Evolutionary conservation across 768 basidiomycete genomes (phyloP).

Genomic region (Boletus rufocinnamomeus): DNA sequence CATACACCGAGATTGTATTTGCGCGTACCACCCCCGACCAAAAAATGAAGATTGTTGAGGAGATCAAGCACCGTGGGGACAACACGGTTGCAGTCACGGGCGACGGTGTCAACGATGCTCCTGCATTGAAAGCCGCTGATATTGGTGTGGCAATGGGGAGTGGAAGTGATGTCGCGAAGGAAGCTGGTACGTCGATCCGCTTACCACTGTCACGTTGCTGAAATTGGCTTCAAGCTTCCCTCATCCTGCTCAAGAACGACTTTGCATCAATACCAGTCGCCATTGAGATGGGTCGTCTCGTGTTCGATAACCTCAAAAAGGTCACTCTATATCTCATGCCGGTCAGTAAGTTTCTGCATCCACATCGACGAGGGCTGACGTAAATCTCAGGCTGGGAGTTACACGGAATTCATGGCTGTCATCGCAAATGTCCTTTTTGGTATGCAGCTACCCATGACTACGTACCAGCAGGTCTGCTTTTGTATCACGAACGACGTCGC

Average conservation of each 20-base stretch:
- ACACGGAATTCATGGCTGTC: constrained; percentile 60
- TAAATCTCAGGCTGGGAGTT: constrained; percentile 46
- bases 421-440: constrained; percentile 58
- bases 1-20: constrained; percentile 50
- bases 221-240: constrained; percentile 31
- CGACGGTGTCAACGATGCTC: constrained; percentile 58
- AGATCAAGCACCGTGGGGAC: constrained; percentile 48
- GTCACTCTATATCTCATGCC: constrained; percentile 46
- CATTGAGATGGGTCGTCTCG: constrained; percentile 58
- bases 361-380: neutral
- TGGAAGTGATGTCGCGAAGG: constrained; percentile 53
- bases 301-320: constrained; percentile 61
- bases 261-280: constrained; percentile 59
- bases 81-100: constrained; percentile 56
- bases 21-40: constrained; percentile 59
- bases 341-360: constrained; percentile 21
- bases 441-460: constrained; percentile 57
- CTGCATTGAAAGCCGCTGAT: constrained; percentile 53
- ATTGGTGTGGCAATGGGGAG: constrained; percentile 56
- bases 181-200: constrained; percentile 43
- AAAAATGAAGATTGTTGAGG: constrained; percentile 58
- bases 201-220: neutral
- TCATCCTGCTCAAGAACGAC: constrained; percentile 58
- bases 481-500: constrained; percentile 54
- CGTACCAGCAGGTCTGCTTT: constrained; percentile 56